Percentiles rank a stretch among this genome's conserved stretches.
These are phyloP conservation scores for Hypsizygus marmoreus DNA, from an alignment of 768 basidiomycete species.

Conservation along the genomic window DNA sequence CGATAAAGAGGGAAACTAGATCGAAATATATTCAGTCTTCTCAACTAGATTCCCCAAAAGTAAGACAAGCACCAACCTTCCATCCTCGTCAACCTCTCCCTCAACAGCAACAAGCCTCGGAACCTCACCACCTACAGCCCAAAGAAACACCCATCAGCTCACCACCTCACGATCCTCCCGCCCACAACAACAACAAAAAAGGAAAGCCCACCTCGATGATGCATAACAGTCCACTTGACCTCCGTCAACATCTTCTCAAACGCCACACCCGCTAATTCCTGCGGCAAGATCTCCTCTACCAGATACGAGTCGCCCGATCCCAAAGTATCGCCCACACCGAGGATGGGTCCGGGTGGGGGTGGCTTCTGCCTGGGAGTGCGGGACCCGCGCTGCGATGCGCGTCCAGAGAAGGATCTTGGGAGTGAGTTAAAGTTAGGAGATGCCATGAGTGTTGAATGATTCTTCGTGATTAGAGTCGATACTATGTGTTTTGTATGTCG, in stretches of 20 bases:
- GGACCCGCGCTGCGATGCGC: conserved; percentile 6
- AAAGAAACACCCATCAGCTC: background rate
- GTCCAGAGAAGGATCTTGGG: conserved; percentile 11
- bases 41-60: background rate
- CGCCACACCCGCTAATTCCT: conserved; percentile 52
- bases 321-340: conserved; percentile 28
- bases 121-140: conserved; percentile 79
- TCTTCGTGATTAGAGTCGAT: no score
- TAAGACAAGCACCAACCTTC: conserved; percentile 31
- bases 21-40: background rate
- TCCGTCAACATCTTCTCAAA: conserved; percentile 64
- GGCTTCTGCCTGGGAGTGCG: conserved; percentile 5
- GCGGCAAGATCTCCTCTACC: conserved; percentile 57
- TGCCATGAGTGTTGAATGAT: no score
- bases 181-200: background rate
- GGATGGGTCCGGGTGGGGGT: conserved; percentile 9
- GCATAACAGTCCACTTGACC: conserved; percentile 74
- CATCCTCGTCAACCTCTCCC: conserved; percentile 49
- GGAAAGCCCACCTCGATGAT: conserved; percentile 60
- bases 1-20: conserved; percentile 76
- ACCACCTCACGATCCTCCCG: background rate
- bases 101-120: conserved; percentile 66
- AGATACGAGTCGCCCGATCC: conserved; percentile 73
- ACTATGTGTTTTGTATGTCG: no score
- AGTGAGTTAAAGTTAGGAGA: no score